These are phyloP conservation scores for Huntiella moniliformis DNA, from an alignment of 2,329 filamentous ascomycete genomes.

Conservation along the genomic window DNA sequence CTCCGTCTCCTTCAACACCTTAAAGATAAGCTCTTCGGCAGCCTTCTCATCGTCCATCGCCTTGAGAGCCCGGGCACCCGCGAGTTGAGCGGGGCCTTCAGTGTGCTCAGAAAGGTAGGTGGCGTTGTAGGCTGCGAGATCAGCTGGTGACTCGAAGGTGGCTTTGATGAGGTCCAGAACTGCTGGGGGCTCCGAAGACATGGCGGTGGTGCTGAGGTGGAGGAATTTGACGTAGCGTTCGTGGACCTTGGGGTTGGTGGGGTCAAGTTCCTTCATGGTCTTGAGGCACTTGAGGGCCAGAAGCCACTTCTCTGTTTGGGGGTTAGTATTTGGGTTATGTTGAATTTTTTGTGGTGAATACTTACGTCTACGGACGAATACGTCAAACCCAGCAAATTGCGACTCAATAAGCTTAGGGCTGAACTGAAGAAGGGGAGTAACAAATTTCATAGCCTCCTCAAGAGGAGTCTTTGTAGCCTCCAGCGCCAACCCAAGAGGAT, in stretches of 20 bases:
- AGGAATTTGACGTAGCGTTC: conserved; percentile 56
- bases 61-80: conserved; percentile 40
- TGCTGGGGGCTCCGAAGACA: conserved; percentile 43
- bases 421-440: conserved; percentile 63
- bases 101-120: conserved; percentile 45
- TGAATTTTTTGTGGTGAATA: conserved; percentile 10
- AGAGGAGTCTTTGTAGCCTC: conserved; percentile 67
- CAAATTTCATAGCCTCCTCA: conserved; percentile 71
- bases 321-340: background rate
- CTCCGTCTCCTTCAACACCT: conserved; percentile 32
- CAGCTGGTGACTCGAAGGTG: conserved; percentile 30
- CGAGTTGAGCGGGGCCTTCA: conserved; percentile 39
- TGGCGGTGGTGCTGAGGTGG: conserved; percentile 35
- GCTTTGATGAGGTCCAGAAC: conserved; percentile 50
- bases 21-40: conserved; percentile 43
- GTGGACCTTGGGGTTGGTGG: conserved; percentile 52
- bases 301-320: conserved; percentile 54
- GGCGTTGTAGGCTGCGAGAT: conserved; percentile 46
- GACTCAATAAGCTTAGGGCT: conserved; percentile 64
- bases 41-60: conserved; percentile 37
- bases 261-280: conserved; percentile 49
- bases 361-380: conserved; percentile 70
- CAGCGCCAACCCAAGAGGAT: conserved; percentile 67
- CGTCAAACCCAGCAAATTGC: conserved; percentile 76
- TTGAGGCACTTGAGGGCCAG: conserved; percentile 75